Conservation (phyloP, 1,284 basidiomycete genomes). For the Ceratobasidium theobromae region DNA sequence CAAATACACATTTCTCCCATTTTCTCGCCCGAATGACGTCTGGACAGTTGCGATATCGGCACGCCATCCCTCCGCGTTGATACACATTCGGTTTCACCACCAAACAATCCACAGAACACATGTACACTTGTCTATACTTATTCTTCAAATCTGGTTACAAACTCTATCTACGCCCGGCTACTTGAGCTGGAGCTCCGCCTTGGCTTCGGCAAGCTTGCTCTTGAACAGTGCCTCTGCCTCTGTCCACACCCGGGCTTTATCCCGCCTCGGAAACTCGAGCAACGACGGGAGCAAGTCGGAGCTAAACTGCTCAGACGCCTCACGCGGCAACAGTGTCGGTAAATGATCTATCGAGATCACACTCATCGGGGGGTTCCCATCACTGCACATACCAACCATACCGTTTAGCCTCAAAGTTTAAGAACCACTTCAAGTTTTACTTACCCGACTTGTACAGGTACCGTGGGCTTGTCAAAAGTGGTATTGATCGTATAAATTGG, state of each 20-base stretch:
- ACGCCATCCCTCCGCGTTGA: no score
- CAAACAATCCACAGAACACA: no score
- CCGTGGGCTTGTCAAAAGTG: conserved; percentile 91
- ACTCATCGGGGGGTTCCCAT: conserved; percentile 65
- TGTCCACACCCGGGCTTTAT: conserved; percentile 78
- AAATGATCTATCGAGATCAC: conserved; percentile 98
- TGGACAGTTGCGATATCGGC: no score
- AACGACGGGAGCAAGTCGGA: conserved; percentile 85
- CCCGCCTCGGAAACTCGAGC: conserved; percentile 70
- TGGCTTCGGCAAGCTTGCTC: conserved; percentile 66
- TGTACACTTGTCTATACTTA: no score
- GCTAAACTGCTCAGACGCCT: conserved; percentile 97
- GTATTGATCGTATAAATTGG: conserved; percentile 97
- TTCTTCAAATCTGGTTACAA: neutral
- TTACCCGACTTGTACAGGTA: conserved; percentile 78
- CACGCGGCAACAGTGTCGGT: conserved; percentile 92
- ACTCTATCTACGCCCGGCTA: no score
- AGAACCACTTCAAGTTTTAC: conserved; percentile 40
- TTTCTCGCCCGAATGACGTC: no score
- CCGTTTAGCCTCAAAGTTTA: neutral
- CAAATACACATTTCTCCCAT: neutral
- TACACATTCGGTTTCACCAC: no score
- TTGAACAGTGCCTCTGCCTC: conserved; percentile 87
- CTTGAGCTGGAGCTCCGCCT: conserved; percentile 47
- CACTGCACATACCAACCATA: conserved; percentile 45